Conservation (phyloP, 2,329 filamentous ascomycete species). For the Aspergillus ochraceoroseus region DNA sequence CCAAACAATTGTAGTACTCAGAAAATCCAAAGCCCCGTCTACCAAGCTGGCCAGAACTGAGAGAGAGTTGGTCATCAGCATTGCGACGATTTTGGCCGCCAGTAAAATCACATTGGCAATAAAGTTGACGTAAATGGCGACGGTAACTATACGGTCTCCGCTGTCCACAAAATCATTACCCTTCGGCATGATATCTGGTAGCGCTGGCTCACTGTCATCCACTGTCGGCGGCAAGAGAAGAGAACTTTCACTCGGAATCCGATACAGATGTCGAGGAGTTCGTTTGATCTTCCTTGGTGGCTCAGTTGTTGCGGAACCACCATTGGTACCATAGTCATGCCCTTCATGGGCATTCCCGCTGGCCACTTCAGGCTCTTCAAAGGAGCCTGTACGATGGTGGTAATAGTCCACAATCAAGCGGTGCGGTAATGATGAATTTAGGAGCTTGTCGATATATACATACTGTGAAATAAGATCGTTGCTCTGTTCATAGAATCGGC, state of each 20-base stretch:
- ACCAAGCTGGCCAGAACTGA: slow-evolving; percentile 62
- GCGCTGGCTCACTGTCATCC: slow-evolving; percentile 58
- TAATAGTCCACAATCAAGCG: slow-evolving; percentile 85
- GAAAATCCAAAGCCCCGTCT: slow-evolving; percentile 62
- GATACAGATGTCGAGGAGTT: slow-evolving; percentile 82
- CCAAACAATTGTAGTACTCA: slow-evolving; percentile 60
- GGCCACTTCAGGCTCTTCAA: neutral
- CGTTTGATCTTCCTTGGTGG: slow-evolving; percentile 54
- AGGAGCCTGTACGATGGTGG: slow-evolving; percentile 2
- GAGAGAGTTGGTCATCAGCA: slow-evolving; percentile 66
- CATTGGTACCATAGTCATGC: slow-evolving; percentile 32
- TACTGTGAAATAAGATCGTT: slow-evolving; percentile 89
- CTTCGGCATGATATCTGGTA: slow-evolving; percentile 45
- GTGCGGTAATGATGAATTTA: slow-evolving; percentile 89
- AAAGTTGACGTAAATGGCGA: slow-evolving; percentile 84
- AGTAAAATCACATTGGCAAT: slow-evolving; percentile 71
- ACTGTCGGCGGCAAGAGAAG: slow-evolving; percentile 30
- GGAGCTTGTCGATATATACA: slow-evolving; percentile 81
- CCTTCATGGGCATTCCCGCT: slow-evolving; percentile 42
- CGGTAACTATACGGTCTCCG: slow-evolving; percentile 67
- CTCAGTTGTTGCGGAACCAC: slow-evolving; percentile 32
- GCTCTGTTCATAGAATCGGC: slow-evolving; percentile 81
- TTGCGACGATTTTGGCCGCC: slow-evolving; percentile 69
- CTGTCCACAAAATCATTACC: slow-evolving; percentile 56
- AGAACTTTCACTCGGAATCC: slow-evolving; percentile 46